Evolutionary conservation across 345 rosid genomes (phyloP).

Genomic region (Lepidium aucheri): DNA sequence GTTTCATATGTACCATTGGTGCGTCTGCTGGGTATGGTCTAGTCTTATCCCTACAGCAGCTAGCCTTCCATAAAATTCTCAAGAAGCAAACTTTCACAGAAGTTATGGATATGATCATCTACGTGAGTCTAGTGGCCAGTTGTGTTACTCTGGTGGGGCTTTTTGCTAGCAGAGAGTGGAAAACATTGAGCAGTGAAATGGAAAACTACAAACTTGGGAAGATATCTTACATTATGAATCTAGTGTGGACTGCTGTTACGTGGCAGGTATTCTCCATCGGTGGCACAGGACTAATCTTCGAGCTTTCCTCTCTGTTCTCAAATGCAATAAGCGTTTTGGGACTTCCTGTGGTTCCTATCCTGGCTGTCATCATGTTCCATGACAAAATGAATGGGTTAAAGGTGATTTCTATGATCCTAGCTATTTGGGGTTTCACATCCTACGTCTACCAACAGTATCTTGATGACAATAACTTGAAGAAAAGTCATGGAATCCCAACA

Average conservation of each 20-base stretch:
- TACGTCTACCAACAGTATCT: slow-evolving; percentile 32
- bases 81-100: slow-evolving; percentile 28
- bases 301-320: slow-evolving; percentile 56
- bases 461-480: slow-evolving; percentile 19
- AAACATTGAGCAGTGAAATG: slow-evolving; percentile 34
- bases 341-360: slow-evolving; percentile 48
- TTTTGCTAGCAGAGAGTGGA: slow-evolving; percentile 52
- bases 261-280: slow-evolving; percentile 53
- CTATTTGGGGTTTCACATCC: slow-evolving; percentile 56
- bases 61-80: slow-evolving; percentile 32
- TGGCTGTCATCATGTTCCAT: slow-evolving; percentile 53
- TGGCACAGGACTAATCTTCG: slow-evolving; percentile 39
- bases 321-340: slow-evolving; percentile 50
- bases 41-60: slow-evolving; percentile 35
- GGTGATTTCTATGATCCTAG: slow-evolving; percentile 50
- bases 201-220: slow-evolving; percentile 40
- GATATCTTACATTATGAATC: slow-evolving; percentile 41
- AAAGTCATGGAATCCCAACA: background rate
- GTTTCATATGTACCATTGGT: slow-evolving; percentile 35
- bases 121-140: slow-evolving; percentile 30
- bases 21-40: slow-evolving; percentile 50
- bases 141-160: slow-evolving; percentile 34
- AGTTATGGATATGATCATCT: slow-evolving; percentile 25
- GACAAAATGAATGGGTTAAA: slow-evolving; percentile 63
- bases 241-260: slow-evolving; percentile 38